Percentiles rank a stretch among this genome's conserved stretches.
These are phyloP conservation scores for Botrytis deweyae DNA, from an alignment of 2,329 filamentous ascomycete genomes.

Conservation along the genomic window DNA sequence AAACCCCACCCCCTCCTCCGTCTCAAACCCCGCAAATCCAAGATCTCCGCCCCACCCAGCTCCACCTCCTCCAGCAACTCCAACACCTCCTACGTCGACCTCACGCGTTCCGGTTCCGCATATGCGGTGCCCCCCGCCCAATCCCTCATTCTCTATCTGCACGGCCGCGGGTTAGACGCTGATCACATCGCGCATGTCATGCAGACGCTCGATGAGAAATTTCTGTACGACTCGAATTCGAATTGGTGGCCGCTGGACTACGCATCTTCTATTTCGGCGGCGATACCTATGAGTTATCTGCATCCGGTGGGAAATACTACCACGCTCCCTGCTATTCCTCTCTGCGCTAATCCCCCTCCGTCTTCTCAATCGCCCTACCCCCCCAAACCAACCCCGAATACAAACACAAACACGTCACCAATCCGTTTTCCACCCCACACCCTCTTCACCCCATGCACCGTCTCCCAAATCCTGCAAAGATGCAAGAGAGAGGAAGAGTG, in stretches of 20 bases:
- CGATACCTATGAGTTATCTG: neutral
- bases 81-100: neutral
- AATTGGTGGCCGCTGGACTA: neutral
- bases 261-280: accelerated
- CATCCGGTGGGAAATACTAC: neutral
- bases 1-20: neutral
- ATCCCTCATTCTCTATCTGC: slow-evolving; percentile 1
- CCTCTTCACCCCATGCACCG: slow-evolving; percentile 67
- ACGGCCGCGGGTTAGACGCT: neutral
- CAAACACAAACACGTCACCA: slow-evolving; percentile 21
- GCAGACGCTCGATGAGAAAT: neutral
- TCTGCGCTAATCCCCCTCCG: neutral
- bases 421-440: slow-evolving; percentile 54
- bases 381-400: neutral
- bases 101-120: neutral
- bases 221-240: neutral
- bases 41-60: neutral
- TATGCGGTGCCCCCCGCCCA: neutral
- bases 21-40: neutral
- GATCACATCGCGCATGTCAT: neutral
- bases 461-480: slow-evolving; percentile 70
- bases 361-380: neutral
- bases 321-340: neutral
- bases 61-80: neutral
- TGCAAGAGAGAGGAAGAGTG: neutral